Percentiles rank a stretch among this genome's conserved stretches.
Evolutionary conservation across 257 asterid species (phyloP).

Genomic region (Voacanga thouarsii): DNA sequence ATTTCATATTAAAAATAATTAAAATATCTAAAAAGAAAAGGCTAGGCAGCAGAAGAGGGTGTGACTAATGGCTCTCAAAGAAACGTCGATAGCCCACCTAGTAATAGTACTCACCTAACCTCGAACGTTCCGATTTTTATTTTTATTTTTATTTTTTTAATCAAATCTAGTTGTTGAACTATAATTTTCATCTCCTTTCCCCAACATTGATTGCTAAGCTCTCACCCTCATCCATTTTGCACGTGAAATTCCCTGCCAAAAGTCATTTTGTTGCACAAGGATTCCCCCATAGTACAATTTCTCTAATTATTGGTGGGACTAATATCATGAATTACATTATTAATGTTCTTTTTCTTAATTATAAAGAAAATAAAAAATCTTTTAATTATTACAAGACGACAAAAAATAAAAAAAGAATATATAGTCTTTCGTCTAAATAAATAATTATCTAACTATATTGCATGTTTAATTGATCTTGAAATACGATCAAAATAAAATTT

Average conservation of each 20-base stretch:
- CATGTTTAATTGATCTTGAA: no score
- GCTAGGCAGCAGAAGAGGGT: no score
- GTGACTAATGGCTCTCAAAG: not conserved
- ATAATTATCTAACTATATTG: no score
- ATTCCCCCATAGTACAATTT: no score
- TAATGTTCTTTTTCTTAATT: no score
- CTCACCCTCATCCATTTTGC: not conserved
- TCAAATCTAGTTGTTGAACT: not conserved
- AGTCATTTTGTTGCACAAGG: not conserved
- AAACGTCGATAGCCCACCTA: slow-evolving; percentile 8
- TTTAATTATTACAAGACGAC: no score
- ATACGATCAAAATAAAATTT: no score
- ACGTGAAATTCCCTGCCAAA: not conserved
- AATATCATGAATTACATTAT: not conserved
- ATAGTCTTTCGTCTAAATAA: no score
- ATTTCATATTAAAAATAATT: no score
- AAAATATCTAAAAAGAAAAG: no score
- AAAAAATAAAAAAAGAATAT: no score
- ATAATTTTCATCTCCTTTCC: not conserved
- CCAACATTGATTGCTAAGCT: not conserved
- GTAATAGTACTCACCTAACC: not conserved
- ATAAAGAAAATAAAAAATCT: no score
- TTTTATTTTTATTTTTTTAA: not conserved
- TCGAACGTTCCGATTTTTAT: not conserved
- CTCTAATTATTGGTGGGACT: not conserved